Conservation (phyloP, 2,329 filamentous ascomycete species). For the Orbilia javanica region DNA sequence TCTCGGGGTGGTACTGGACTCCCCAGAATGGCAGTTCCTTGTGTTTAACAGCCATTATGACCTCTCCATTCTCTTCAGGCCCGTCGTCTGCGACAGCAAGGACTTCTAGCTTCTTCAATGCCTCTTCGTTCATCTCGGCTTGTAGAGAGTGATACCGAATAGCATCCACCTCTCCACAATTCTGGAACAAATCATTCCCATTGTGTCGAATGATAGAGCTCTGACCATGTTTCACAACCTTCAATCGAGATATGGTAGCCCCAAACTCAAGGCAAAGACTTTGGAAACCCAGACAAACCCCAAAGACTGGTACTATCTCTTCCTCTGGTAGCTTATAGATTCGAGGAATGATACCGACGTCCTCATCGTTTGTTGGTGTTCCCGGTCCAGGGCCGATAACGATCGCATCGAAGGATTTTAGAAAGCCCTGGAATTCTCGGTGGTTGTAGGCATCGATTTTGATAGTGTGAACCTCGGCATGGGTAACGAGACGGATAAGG, state of each 20-base stretch:
- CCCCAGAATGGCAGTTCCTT: slow-evolving; percentile 80
- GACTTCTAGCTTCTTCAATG: slow-evolving; percentile 62
- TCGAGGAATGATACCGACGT: slow-evolving; percentile 83
- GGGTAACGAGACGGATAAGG: slow-evolving; percentile 78
- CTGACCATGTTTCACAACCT: slow-evolving; percentile 84
- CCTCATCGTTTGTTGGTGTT: slow-evolving; percentile 76
- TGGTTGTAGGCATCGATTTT: slow-evolving; percentile 77
- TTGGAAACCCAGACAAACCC: slow-evolving; percentile 91
- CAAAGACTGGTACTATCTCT: slow-evolving; percentile 79
- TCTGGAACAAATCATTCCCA: slow-evolving; percentile 75
- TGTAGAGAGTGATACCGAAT: slow-evolving; percentile 67
- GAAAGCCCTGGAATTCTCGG: slow-evolving; percentile 69
- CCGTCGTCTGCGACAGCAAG: slow-evolving; percentile 64
- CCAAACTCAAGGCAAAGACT: slow-evolving; percentile 79
- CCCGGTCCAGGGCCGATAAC: slow-evolving; percentile 93
- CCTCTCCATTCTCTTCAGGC: slow-evolving; percentile 67
- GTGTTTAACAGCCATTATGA: slow-evolving; percentile 84
- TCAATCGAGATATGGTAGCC: slow-evolving; percentile 74
- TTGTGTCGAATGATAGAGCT: slow-evolving; percentile 76
- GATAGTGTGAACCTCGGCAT: slow-evolving; percentile 77
- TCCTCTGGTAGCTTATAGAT: slow-evolving; percentile 77
- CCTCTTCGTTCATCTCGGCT: slow-evolving; percentile 61
- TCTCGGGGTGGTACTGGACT: slow-evolving; percentile 91
- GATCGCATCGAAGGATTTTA: slow-evolving; percentile 80
- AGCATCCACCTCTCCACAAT: slow-evolving; percentile 66